phyloP scores from a whole-genome alignment of 148 eudicot genomes.

The Agrostemma githago region DNA sequence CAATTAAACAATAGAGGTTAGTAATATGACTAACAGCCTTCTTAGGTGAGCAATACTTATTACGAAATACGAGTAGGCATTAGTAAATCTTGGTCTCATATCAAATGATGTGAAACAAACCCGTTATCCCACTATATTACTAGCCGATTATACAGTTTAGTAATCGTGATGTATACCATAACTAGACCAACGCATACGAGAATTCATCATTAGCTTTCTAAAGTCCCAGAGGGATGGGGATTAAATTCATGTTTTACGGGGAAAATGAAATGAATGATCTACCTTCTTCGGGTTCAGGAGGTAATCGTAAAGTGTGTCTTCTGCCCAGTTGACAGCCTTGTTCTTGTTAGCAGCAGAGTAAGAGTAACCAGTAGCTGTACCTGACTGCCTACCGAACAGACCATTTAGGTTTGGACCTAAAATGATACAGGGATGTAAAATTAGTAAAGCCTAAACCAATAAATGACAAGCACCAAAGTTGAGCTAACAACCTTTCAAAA shows the following conservation, averaged over 20 bases:
- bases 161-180: background rate
- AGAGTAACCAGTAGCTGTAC: constrained; percentile 68
- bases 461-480: too few species aligned
- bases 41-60: background rate
- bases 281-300: constrained; percentile 69
- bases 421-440: background rate
- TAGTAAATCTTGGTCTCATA: too few species aligned
- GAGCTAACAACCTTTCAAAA: too few species aligned
- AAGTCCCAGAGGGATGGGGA: background rate
- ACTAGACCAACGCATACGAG: background rate
- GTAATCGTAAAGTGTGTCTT: constrained; percentile 68
- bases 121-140: background rate
- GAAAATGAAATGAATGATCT: background rate
- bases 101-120: too few species aligned
- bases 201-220: background rate
- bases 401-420: constrained; percentile 83
- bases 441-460: background rate
- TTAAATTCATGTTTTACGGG: background rate
- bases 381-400: constrained; percentile 76
- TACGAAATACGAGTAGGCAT: background rate
- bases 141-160: too few species aligned
- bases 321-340: constrained; percentile 67
- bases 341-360: constrained; percentile 79
- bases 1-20: background rate
- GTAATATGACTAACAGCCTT: background rate